phyloP scores from a whole-genome alignment of 306 rosid species.

The cucumber (Cucumis sativus) region DNA sequence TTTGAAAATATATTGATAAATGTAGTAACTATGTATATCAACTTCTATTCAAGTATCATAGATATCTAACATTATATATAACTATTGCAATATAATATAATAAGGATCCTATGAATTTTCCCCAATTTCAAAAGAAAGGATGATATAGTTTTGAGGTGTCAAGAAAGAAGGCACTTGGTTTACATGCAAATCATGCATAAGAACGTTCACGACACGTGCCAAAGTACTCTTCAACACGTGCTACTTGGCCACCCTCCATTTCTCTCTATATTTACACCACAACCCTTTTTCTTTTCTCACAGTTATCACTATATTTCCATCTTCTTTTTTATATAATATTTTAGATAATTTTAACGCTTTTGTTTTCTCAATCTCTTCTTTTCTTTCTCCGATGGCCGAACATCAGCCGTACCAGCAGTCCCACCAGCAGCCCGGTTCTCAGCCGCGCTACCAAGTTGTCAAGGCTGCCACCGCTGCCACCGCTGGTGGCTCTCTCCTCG shows the following conservation, averaged over 20 bases:
- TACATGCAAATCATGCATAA: constrained; percentile 63
- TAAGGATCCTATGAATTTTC: too few relatives aligned
- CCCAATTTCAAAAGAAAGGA: too few relatives aligned
- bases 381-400: constrained; percentile 33
- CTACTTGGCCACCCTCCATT: constrained; percentile 14
- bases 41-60: too few relatives aligned
- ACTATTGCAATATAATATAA: too few relatives aligned
- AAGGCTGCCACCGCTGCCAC: constrained; percentile 60
- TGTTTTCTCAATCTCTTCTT: neutral
- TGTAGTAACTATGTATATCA: too few relatives aligned
- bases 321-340: neutral
- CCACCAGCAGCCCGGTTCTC: neutral
- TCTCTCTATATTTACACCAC: neutral
- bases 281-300: neutral
- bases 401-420: constrained; percentile 1
- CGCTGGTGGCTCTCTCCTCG: constrained; percentile 53
- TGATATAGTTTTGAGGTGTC: neutral
- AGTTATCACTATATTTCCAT: too few relatives aligned
- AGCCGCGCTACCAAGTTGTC: constrained; percentile 28
- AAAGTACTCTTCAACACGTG: constrained; percentile 12
- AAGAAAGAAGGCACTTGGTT: neutral
- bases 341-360: too few relatives aligned
- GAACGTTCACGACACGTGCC: constrained; percentile 41
- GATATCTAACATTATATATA: too few relatives aligned
- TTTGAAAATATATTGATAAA: too few relatives aligned